Evolutionary conservation across 352 stramenopile species (phyloP), one percentile per base, ranked within the genome.

Genomic region (Globisporangium takayamanum): DNA sequence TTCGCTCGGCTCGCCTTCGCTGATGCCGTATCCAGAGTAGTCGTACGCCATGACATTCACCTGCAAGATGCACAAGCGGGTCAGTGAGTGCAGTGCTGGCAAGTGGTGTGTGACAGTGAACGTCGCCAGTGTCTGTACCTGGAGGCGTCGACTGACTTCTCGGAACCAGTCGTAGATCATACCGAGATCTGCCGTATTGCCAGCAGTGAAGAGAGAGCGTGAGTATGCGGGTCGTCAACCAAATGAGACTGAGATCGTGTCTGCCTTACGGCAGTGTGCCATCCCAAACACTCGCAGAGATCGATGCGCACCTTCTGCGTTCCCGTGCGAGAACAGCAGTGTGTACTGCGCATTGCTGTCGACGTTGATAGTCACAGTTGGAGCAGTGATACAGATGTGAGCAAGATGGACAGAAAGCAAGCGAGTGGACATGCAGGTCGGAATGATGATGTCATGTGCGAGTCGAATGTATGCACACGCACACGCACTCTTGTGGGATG

Each of bases 141-240:
- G 66, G 52, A 95, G 62, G 30, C 80, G 76, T 16, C 87, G 74
- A 41, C 87, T 77, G 39, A 98, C 70, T 76, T 98, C 91, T 50
- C 89, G 88, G 70, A 98, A 98, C 95, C 95, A 98, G 64, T 97
- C 89, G 67, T 97, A 98, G 48, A 98, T 98, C 88, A 98, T 98
- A 5, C 92, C 94, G n/a, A 99, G 64, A 66, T 99, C 95, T 93
- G 50, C 25, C 22, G 15, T 16, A 33, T 15, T 2, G 11, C 5
- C 20, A 22, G 37, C 22, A 18, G n/a, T 20, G n/a, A 25, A 5
- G 8, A 14, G 37, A 44, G 18, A 33, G 26, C 25, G 26, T 42
- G 49, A 26, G 11, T 20, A 16, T 42, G 16, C 28, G 49, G 39
- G 28, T 16, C 18, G 22, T 28, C 12, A 36, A 15, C 25, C 51